A percentile compares a stretch with the other conserved stretches of the same genome.
These are phyloP conservation scores for Hydrangea macrophylla DNA, from an alignment of 148 eudicot species.

Conservation along the genomic window DNA sequence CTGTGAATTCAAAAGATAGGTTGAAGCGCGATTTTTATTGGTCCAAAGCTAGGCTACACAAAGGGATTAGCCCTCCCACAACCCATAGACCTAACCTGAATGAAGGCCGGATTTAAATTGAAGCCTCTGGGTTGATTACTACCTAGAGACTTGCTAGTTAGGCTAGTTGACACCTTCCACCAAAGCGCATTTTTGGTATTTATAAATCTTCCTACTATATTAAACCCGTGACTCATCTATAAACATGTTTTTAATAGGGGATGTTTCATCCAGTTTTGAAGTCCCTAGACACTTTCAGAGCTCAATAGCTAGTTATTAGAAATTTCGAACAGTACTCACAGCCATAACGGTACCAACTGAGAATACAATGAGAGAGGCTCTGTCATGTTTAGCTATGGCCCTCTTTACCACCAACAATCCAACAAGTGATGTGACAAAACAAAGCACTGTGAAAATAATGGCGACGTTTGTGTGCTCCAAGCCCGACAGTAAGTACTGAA, in stretches of 20 bases:
- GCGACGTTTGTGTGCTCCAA: constrained; percentile 44
- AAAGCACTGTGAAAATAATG: constrained; percentile 28
- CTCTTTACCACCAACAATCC: constrained; percentile 43
- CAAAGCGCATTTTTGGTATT: background rate
- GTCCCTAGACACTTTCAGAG: constrained; percentile 49
- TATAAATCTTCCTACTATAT: background rate
- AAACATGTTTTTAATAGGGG: constrained; percentile 29
- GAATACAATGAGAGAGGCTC: constrained; percentile 55
- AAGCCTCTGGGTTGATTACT: background rate
- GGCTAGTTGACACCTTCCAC: background rate
- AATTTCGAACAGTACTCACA: constrained; percentile 53
- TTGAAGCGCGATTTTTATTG: too few relatives aligned
- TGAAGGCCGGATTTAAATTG: background rate
- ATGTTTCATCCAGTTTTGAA: constrained; percentile 37
- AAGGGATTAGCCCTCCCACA: too few relatives aligned
- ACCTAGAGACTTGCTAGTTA: background rate
- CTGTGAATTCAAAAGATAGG: too few relatives aligned
- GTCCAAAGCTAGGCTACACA: too few relatives aligned
- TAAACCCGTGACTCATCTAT: background rate
- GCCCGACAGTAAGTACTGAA: constrained; percentile 50
- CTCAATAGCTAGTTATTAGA: constrained; percentile 53
- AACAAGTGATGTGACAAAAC: constrained; percentile 42
- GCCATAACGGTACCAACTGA: constrained; percentile 60
- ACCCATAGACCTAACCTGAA: too few relatives aligned
- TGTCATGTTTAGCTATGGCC: constrained; percentile 40